A percentile compares a stretch with the other conserved stretches of the same genome.
phyloP scores from a whole-genome alignment of 768 basidiomycete species.

The Mrakia hoshinonis region DNA sequence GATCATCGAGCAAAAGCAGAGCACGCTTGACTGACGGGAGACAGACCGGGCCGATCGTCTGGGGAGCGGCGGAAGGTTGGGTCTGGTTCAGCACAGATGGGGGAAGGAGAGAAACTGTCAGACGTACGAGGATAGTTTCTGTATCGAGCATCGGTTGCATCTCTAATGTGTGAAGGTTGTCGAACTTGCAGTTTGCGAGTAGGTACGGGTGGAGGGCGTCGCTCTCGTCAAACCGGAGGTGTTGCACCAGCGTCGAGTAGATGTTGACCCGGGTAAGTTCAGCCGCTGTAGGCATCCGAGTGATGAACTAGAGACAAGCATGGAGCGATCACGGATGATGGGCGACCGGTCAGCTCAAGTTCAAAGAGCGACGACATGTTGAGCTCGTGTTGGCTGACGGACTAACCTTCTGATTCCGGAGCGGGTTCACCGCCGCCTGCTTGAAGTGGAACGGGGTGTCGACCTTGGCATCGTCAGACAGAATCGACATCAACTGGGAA shows the following conservation, averaged over 20 bases:
- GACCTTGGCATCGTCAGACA: background rate
- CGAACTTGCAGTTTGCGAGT: background rate
- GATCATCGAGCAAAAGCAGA: conserved; percentile 9
- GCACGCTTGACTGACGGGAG: conserved; percentile 7
- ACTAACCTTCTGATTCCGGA: conserved; percentile 7
- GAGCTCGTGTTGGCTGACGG: background rate
- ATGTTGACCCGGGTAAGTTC: background rate
- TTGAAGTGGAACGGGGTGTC: conserved; percentile 7
- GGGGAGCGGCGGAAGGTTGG: too few relatives aligned
- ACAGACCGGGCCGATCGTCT: conserved; percentile 8
- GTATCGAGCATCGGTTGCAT: conserved; percentile 18
- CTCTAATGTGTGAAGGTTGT: background rate
- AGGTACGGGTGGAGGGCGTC: conserved; percentile 17
- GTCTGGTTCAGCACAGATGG: too few relatives aligned
- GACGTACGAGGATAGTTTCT: background rate
- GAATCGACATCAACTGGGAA: background rate
- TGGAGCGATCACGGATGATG: background rate
- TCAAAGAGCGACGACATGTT: background rate
- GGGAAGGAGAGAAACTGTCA: too few relatives aligned
- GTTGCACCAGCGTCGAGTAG: conserved; percentile 4
- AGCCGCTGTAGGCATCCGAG: background rate
- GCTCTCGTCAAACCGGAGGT: conserved; percentile 23
- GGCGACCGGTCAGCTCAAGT: background rate
- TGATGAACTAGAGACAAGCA: background rate
- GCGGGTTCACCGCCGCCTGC: background rate